Conservation (phyloP, 2,329 filamentous ascomycete species). For the Harringtonia lauricola region DNA sequence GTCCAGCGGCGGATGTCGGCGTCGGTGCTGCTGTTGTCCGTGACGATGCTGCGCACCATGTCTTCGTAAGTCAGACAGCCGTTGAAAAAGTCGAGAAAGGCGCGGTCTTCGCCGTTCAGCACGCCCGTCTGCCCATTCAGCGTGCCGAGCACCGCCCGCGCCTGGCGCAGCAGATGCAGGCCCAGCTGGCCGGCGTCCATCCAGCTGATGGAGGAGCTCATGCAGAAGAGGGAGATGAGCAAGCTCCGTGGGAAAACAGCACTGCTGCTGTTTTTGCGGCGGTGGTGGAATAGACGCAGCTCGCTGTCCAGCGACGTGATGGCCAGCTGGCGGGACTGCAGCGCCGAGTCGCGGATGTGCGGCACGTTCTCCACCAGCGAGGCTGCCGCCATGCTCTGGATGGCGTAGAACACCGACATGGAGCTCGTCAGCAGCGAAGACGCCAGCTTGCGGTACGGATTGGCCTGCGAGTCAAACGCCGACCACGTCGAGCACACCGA, state of each 20-base stretch:
- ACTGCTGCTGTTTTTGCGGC: too few species aligned
- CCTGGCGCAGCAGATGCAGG: conserved; percentile 14
- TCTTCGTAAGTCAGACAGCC: conserved; percentile 29
- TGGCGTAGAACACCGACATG: not conserved
- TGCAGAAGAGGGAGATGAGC: conserved; percentile 26
- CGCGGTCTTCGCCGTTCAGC: conserved; percentile 14
- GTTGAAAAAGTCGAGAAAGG: conserved; percentile 25
- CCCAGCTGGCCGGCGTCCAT: conserved; percentile 20
- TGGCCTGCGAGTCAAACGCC: not conserved
- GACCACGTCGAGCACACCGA: not conserved
- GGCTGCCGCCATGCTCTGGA: not conserved
- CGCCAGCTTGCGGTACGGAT: not conserved
- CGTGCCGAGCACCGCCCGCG: conserved; percentile 12
- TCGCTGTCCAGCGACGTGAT: not conserved
- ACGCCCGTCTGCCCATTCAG: conserved; percentile 2
- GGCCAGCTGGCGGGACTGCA: not conserved
- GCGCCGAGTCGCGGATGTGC: not conserved
- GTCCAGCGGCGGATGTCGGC: conserved; percentile 12
- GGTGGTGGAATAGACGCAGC: not conserved
- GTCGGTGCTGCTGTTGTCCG: conserved; percentile 21
- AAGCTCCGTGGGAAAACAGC: conserved; percentile 13
- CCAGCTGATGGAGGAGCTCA: conserved; percentile 29
- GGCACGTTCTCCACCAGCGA: not conserved
- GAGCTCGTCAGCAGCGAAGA: not conserved
- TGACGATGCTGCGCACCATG: conserved; percentile 26